Evolutionary conservation across 176 grass and related monocot species (phyloP), one percentile per base, ranked within the genome.

Genomic region (Ensete glaucum): DNA sequence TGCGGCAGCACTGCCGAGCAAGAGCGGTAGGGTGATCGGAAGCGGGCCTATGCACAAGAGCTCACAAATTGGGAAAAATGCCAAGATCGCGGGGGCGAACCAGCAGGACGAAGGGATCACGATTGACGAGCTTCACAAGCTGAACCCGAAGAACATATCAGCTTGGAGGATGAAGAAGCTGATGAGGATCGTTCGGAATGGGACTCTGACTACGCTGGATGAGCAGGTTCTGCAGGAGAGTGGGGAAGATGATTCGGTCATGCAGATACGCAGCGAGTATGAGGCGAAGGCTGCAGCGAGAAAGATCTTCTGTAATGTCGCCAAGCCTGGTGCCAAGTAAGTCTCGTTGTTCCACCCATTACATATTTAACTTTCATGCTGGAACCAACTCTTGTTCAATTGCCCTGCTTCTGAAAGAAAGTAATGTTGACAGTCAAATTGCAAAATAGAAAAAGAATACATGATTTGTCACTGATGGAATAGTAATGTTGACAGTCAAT

Each of bases 81-180:
- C 82, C 5, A 81, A 76, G 48, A 78, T 91, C n/a, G 83, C 86
- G 2, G 53, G 57, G 8, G 25, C 54, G 8, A 83, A 81, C 78
- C 87, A 85, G 71, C 80, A 78, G 53, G 90, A 91, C 8, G 96
- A 93, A 1, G 84, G 85, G 26, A 91, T 99, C 67, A 83, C 86
- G 1, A 91, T 99, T 3, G 88, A 99, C 34, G 84, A 99, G 84
- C 91, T 99, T 0, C 91, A 91, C 60, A 89, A 85, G 79, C 82
- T 99, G 53, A 99, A 86, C 78, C 96, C 91, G 79, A 86, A 89
- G 81, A 99, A 99, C 76, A 82, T 99, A 67, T 99, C 96, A 0
- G 91, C 96, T 10, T 99, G 96, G 96, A 91, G 85, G 74, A 99
- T 99, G 96, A 99, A 99, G 80, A 81, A 85, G 78, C 71, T 99